Conservation (phyloP, 2,329 filamentous ascomycete species). For the Simplicillium sp. region DNA sequence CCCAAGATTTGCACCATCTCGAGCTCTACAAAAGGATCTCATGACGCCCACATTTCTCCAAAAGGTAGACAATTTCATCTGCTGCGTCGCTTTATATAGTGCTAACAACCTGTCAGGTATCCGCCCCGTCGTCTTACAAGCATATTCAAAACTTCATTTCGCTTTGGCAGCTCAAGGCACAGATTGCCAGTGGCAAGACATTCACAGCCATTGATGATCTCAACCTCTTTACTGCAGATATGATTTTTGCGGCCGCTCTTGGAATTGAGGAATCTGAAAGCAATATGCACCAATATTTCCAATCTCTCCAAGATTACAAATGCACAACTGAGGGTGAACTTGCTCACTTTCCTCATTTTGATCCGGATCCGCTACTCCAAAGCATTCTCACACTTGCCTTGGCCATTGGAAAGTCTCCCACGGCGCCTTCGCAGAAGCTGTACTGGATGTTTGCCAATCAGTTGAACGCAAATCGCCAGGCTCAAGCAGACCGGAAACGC, state of each 20-base stretch:
- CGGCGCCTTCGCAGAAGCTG: background rate
- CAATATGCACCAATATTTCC: background rate
- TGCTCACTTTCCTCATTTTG: background rate
- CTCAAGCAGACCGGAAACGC: background rate
- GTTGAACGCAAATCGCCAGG: background rate
- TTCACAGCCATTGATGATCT: conserved; percentile 17
- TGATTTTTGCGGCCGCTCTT: conserved; percentile 17
- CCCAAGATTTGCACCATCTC: conserved; percentile 16
- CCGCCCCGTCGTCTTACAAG: background rate
- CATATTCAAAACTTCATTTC: background rate
- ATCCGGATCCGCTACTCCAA: background rate
- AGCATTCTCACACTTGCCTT: background rate
- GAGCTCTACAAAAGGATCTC: conserved; percentile 15
- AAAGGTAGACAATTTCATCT: background rate
- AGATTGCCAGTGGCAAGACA: conserved; percentile 4
- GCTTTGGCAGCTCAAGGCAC: background rate
- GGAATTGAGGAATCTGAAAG: conserved; percentile 1
- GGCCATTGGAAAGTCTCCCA: background rate
- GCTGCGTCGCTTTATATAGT: no score
- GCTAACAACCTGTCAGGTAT: no score
- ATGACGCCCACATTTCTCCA: conserved; percentile 19
- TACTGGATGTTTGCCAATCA: background rate
- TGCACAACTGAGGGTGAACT: background rate
- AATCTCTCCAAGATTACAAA: background rate
- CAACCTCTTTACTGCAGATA: conserved; percentile 14